Evolutionary conservation across 306 rosid species (phyloP).

Genomic region (Trichosanthes cucumerina): DNA sequence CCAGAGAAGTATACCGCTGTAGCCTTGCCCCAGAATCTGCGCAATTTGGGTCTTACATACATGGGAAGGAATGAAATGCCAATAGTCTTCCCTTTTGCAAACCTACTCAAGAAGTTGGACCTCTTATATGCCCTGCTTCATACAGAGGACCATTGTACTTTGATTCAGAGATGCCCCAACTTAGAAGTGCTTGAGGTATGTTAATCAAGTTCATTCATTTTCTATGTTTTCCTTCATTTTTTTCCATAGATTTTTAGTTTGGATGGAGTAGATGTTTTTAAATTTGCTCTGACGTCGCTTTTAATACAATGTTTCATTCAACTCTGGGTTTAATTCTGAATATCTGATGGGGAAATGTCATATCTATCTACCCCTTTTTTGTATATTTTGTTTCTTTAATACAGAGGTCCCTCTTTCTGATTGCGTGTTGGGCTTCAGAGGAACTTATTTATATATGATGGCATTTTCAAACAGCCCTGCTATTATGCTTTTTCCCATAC

Average conservation of each 20-base stretch:
- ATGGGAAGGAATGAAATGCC: slow-evolving; percentile 72
- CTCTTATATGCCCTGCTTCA: slow-evolving; percentile 78
- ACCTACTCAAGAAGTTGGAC: slow-evolving; percentile 59
- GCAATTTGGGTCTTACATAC: slow-evolving; percentile 64
- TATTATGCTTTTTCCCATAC: not conserved
- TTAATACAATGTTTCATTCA: not conserved
- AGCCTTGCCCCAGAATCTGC: slow-evolving; percentile 48
- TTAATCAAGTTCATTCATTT: slow-evolving; percentile 4
- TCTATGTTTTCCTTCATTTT: not conserved
- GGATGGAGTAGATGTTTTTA: not conserved
- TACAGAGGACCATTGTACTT: slow-evolving; percentile 78
- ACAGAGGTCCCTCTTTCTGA: too few species aligned
- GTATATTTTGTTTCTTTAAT: too few species aligned
- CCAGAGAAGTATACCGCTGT: slow-evolving; percentile 42
- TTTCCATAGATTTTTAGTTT: not conserved
- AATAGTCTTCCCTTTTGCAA: slow-evolving; percentile 61
- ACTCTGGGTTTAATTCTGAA: not conserved
- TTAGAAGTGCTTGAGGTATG: slow-evolving; percentile 78
- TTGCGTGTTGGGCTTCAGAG: not conserved
- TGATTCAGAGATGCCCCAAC: slow-evolving; percentile 84
- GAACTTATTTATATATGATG: not conserved
- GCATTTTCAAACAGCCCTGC: not conserved
- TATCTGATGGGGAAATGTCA: not conserved
- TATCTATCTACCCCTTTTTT: too few species aligned
- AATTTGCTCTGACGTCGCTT: not conserved